phyloP scores from a whole-genome alignment of 768 basidiomycete genomes.

The Auriculariales sp. region DNA sequence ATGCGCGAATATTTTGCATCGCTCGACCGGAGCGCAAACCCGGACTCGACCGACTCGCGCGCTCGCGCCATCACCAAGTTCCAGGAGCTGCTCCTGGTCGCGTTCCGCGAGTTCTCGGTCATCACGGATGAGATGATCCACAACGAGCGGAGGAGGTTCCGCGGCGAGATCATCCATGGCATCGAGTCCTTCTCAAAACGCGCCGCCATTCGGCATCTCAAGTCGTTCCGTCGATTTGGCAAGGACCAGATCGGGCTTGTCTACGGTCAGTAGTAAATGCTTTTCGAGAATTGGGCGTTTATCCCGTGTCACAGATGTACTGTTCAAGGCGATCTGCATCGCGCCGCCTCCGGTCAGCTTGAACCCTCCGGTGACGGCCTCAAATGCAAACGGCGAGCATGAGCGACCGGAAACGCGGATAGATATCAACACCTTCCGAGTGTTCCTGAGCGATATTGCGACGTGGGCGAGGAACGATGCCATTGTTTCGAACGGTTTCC shows the following conservation, averaged over 20 bases:
- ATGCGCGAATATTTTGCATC: constrained; percentile 94
- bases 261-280: constrained; percentile 86
- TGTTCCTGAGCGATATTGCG: constrained; percentile 81
- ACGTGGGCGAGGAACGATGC: constrained; percentile 95
- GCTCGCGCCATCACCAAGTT: constrained; percentile 90
- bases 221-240: constrained; percentile 59
- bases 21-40: constrained; percentile 88
- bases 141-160: constrained; percentile 70
- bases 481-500: constrained; percentile 84
- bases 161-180: constrained; percentile 79
- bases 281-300: no score
- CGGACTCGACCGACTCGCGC: constrained; percentile 73
- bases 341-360: constrained; percentile 40
- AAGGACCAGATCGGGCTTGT: constrained; percentile 81
- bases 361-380: constrained; percentile 36
- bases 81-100: constrained; percentile 90
- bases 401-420: constrained; percentile 86
- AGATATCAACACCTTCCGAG: constrained; percentile 68
- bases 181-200: constrained; percentile 93
- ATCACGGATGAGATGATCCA: constrained; percentile 93
- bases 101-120: constrained; percentile 93
- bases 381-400: constrained; percentile 38
- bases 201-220: constrained; percentile 76
- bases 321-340: constrained; percentile 68
- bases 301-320: constrained; percentile 12